Evolutionary conservation across 768 basidiomycete genomes (phyloP).

Genomic region (Strobilomyces dryophilus): DNA sequence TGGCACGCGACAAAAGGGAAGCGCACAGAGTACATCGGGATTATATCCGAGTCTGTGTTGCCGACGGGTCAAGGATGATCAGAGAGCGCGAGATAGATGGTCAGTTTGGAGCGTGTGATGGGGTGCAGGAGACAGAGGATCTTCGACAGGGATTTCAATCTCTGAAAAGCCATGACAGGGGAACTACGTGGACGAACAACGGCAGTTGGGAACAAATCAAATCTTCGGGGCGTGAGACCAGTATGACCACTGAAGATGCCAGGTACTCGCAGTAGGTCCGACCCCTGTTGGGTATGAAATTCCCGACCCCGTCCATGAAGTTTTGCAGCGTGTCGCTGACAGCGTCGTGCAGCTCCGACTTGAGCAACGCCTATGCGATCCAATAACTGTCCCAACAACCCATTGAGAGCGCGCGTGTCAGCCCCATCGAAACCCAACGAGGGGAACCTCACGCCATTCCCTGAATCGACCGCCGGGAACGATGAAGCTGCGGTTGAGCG

Average conservation of each 20-base stretch:
- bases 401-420: slow-evolving; percentile 14
- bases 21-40: slow-evolving; percentile 36
- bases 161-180: too few species aligned
- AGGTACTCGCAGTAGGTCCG: slow-evolving; percentile 80
- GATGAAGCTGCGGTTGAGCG: slow-evolving; percentile 88
- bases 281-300: slow-evolving; percentile 88
- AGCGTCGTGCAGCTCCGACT: slow-evolving; percentile 68
- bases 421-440: neutral
- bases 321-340: slow-evolving; percentile 80
- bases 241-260: neutral
- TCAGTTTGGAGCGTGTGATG: slow-evolving; percentile 20
- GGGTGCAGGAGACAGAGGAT: slow-evolving; percentile 53
- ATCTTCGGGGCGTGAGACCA: slow-evolving; percentile 39
- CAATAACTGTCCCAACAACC: slow-evolving; percentile 75
- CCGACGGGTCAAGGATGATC: slow-evolving; percentile 24
- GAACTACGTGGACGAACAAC: slow-evolving; percentile 77
- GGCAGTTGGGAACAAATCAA: slow-evolving; percentile 89
- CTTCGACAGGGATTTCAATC: too few species aligned
- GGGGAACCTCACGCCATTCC: slow-evolving; percentile 62
- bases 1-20: slow-evolving; percentile 32
- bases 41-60: slow-evolving; percentile 36
- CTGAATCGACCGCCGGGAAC: slow-evolving; percentile 85
- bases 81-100: slow-evolving; percentile 26
- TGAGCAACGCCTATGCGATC: slow-evolving; percentile 84
- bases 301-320: slow-evolving; percentile 90